Percentiles rank a stretch among this genome's conserved stretches.
phyloP scores from a whole-genome alignment of 768 basidiomycete species.

The Trametes meyenii region DNA sequence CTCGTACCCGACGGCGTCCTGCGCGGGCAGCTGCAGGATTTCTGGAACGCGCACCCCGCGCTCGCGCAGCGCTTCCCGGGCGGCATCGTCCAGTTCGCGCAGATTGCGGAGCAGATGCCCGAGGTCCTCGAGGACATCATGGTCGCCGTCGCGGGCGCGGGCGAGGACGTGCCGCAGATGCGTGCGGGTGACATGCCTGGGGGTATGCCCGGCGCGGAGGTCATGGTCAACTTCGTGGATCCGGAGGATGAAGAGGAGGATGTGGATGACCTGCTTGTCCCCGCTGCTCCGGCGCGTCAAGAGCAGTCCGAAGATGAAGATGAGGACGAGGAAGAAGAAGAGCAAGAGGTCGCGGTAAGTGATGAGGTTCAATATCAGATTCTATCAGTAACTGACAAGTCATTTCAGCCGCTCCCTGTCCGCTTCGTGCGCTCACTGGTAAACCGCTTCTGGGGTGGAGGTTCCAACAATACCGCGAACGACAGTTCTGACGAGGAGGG shows the following conservation, averaged over 20 bases:
- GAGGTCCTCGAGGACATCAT: constrained; percentile 60
- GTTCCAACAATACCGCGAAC: constrained; percentile 25
- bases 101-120: constrained; percentile 46
- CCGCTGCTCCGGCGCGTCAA: background rate
- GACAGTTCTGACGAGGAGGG: constrained; percentile 45
- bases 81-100: constrained; percentile 65
- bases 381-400: background rate
- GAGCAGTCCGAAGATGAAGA: constrained; percentile 35
- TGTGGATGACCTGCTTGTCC: constrained; percentile 44
- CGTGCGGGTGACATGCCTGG: constrained; percentile 42
- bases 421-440: constrained; percentile 61
- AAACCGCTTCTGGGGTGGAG: constrained; percentile 59
- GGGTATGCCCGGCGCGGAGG: constrained; percentile 47
- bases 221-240: constrained; percentile 30
- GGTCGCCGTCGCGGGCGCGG: constrained; percentile 45
- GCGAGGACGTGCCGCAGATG: constrained; percentile 36
- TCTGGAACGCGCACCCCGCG: constrained; percentile 59
- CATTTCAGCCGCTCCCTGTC: constrained; percentile 57
- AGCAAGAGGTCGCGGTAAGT: constrained; percentile 54
- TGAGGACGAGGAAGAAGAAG: constrained; percentile 49
- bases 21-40: constrained; percentile 58
- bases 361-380: background rate
- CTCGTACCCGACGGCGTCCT: constrained; percentile 61
- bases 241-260: constrained; percentile 43
- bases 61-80: constrained; percentile 63